Conservation (phyloP, 2,329 filamentous ascomycete genomes). For the Aschersonia sp. region DNA sequence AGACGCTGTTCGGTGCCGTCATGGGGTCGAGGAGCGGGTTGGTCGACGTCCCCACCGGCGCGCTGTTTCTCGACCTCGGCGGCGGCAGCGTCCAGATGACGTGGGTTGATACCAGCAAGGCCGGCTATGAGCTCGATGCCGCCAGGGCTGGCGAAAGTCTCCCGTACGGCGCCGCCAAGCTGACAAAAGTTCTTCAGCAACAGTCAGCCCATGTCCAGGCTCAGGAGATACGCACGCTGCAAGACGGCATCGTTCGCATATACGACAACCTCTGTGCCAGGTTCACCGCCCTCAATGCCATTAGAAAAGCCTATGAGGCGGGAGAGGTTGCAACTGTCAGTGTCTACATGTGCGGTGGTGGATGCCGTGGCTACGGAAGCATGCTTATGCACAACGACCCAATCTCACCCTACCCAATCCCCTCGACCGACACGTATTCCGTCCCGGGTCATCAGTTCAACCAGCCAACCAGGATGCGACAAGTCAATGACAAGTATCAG, state of each 20-base stretch:
- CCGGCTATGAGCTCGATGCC: conserved; percentile 35
- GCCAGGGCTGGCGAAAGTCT: conserved; percentile 41
- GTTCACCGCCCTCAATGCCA: conserved; percentile 33
- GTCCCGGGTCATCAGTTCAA: conserved; percentile 47
- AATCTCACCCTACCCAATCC: conserved; percentile 67
- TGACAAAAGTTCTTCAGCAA: conserved; percentile 33
- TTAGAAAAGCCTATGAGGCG: conserved; percentile 19
- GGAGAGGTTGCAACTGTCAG: conserved; percentile 33
- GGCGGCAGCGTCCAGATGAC: conserved; percentile 56
- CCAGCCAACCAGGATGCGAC: conserved; percentile 34
- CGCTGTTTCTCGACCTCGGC: conserved; percentile 76
- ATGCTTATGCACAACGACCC: conserved; percentile 68
- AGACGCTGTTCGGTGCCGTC: conserved; percentile 64
- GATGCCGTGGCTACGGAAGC: conserved; percentile 82
- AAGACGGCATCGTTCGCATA: conserved; percentile 40
- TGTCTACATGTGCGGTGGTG: conserved; percentile 77
- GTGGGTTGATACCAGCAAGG: conserved; percentile 36
- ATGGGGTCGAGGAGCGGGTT: conserved; percentile 71
- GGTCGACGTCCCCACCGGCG: conserved; percentile 41
- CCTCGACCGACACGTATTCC: conserved; percentile 66
- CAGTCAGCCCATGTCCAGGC: conserved; percentile 23
- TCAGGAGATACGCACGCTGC: conserved; percentile 38
- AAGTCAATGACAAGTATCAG: conserved; percentile 31
- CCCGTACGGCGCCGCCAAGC: conserved; percentile 45
- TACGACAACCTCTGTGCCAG: conserved; percentile 35